Evolutionary conservation across 2,329 filamentous ascomycete species (phyloP), one percentile per base, ranked within the genome.

Genomic region (Aspergillus niger): DNA sequence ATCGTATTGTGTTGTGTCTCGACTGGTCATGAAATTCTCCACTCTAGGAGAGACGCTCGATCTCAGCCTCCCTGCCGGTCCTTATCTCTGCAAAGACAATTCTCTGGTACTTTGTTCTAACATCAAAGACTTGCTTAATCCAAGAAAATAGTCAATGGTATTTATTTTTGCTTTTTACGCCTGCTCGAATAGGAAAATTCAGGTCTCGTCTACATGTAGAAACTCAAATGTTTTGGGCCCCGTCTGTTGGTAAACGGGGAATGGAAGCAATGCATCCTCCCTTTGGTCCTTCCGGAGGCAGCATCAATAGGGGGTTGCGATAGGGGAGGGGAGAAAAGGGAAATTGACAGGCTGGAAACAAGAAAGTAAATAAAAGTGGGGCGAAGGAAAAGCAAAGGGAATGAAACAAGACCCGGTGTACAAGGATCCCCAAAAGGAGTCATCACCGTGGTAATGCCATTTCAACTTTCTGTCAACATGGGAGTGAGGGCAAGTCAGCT

Each of bases 171-270:
- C 28, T 36, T 36, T 13, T 36, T 36, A 1, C 10, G 5, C 32
- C 24, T 44, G 24, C 41, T 44, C 20, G 41, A 24, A 20, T 15
- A 22, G 11, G 32, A 36, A 36, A 44, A 44, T 15, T 44, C 41
- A 13, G 24, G 20, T 44, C 41, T 57, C 30, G 52, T 60, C 50
- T 63, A 63, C 60, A 56, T 55, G 57, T 57, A 54, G 41, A 44
- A 44, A 24, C 41, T 20, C 41, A 10, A 5, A 44, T 10, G 44
- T 55, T n/a, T 60, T 28, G 36, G 51, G 51, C 38, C 48, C 6
- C 41, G 20, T 44, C 41, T 8, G 51, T 53, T 17, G 22, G 22
- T 26, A 8, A 39, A 54, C 36, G 24, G 43, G 38, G 3, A 58
- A 55, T 36, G 36, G 50, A 47, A 52, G 32, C 28, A 50, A 58